Percentiles rank a stretch among this genome's conserved stretches.
These are phyloP conservation scores for Paratrimastix pyriformis DNA, from an alignment of 78 protist species.

Conservation along the genomic window DNA sequence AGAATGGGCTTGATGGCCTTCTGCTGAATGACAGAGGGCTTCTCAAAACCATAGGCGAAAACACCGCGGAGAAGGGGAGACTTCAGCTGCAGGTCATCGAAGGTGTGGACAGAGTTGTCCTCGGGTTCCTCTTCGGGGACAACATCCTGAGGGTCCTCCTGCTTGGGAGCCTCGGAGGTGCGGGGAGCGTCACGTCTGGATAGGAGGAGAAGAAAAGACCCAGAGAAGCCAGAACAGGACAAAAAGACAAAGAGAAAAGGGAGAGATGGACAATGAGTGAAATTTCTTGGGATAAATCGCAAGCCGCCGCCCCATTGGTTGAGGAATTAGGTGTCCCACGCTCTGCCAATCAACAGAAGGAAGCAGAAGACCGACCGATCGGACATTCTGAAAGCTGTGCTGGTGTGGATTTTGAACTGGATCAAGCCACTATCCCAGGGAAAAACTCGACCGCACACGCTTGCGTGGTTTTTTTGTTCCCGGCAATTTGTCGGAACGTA, in stretches of 20 bases:
- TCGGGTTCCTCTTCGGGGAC: neutral
- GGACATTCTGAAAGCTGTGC: neutral
- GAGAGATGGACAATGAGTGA: neutral
- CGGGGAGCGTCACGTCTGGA: neutral
- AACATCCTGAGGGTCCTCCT: neutral
- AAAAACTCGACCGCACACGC: no score
- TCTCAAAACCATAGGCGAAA: slow-evolving; percentile 84
- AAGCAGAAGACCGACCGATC: neutral
- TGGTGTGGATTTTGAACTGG: neutral
- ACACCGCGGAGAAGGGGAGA: slow-evolving; percentile 90
- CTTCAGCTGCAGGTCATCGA: slow-evolving; percentile 83
- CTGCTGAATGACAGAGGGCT: slow-evolving; percentile 97
- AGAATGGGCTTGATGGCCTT: slow-evolving; percentile 79
- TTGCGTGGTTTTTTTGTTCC: no score
- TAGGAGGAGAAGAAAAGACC: neutral
- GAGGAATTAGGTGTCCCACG: neutral
- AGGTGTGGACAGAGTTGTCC: slow-evolving; percentile 39
- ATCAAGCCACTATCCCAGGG: no score
- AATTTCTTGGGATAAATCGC: neutral
- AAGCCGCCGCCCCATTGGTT: neutral
- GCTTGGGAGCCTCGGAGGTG: neutral
- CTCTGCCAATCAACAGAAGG: neutral
- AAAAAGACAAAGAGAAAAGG: neutral
- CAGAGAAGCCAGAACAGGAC: neutral
- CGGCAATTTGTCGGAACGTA: no score